phyloP scores from a whole-genome alignment of 257 asterid genomes.

The Nicotiana noctiflora region DNA sequence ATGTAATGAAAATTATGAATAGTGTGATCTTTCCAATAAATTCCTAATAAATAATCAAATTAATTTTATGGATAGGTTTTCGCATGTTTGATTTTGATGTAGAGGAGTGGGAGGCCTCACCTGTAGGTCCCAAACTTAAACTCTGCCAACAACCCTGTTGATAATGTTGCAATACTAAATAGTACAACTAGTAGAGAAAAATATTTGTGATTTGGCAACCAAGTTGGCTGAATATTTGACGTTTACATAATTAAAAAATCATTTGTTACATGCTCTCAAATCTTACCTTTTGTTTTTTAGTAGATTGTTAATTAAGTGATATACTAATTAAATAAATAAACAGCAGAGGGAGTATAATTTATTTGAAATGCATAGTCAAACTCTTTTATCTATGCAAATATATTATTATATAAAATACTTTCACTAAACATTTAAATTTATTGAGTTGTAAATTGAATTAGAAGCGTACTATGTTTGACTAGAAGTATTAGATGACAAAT shows the following conservation, averaged over 20 bases:
- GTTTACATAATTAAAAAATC: too few species aligned
- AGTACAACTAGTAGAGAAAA: too few species aligned
- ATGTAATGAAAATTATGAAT: not conserved
- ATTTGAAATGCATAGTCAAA: not conserved
- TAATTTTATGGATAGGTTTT: not conserved
- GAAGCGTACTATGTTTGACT: not conserved
- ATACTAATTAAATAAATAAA: too few species aligned
- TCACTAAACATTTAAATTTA: not conserved
- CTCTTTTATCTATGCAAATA: too few species aligned
- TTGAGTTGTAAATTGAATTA: not conserved
- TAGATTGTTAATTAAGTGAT: too few species aligned
- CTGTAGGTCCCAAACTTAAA: slow-evolving; percentile 1
- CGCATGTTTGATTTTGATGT: not conserved
- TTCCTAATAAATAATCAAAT: not conserved
- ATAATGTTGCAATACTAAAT: too few species aligned
- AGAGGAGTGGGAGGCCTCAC: not conserved
- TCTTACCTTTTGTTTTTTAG: too few species aligned
- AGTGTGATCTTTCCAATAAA: not conserved
- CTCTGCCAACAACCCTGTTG: not conserved
- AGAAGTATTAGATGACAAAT: not conserved
- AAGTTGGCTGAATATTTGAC: too few species aligned
- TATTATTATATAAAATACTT: not conserved
- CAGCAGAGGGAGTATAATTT: not conserved
- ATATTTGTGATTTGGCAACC: too few species aligned
- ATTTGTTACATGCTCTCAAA: too few species aligned